phyloP scores from a whole-genome alignment of 2,329 filamentous ascomycete genomes.

The Trichoderma lentiforme region DNA sequence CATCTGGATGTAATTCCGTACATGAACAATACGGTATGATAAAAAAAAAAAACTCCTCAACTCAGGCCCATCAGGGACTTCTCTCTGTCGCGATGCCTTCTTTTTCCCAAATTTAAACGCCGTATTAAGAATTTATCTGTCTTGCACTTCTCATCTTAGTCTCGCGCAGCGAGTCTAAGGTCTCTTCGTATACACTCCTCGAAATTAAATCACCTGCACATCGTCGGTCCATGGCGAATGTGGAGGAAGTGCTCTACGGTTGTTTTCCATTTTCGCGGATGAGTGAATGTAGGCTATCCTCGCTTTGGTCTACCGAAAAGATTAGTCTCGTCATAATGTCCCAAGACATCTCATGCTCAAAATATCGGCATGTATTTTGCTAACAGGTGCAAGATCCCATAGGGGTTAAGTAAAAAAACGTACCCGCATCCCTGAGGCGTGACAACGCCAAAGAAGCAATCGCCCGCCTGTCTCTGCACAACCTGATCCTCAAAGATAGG shows the following conservation, averaged over 20 bases:
- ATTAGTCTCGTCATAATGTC: no score
- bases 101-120: background rate
- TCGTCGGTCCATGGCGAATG: background rate
- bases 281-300: background rate
- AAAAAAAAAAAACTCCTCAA: background rate
- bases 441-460: constrained; percentile 55
- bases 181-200: background rate
- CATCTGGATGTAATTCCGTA: background rate
- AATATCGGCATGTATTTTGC: no score
- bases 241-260: background rate
- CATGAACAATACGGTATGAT: background rate
- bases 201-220: background rate
- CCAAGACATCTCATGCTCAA: no score
- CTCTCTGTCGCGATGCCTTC: background rate
- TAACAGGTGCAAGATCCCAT: no score
- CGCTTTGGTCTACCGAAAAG: background rate
- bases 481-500: constrained; percentile 51
- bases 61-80: background rate
- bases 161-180: background rate
- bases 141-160: background rate
- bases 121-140: background rate
- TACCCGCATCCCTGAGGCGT: constrained; percentile 58
- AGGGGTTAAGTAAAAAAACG: no score
- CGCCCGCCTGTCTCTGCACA: constrained; percentile 44
- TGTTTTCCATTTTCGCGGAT: background rate